phyloP scores from a whole-genome alignment of 78 protist genomes.

The Dictyostelium intermedium region DNA sequence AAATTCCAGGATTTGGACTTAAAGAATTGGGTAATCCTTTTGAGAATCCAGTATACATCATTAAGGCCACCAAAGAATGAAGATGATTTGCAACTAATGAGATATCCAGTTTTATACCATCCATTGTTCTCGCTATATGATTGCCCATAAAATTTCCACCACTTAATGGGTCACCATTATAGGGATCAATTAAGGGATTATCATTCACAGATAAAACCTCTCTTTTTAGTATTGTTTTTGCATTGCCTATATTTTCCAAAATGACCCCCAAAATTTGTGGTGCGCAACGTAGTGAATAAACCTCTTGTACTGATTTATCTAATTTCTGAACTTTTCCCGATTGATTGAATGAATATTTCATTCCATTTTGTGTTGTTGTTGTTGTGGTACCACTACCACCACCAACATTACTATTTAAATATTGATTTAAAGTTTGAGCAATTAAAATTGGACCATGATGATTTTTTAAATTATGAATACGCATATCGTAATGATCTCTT shows the following conservation, averaged over 20 bases:
- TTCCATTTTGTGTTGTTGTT: too few relatives aligned
- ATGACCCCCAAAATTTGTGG: conserved; percentile 9
- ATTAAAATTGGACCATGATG: conserved; percentile 11
- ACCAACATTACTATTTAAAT: background rate
- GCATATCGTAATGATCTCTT: background rate
- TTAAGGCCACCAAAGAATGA: background rate
- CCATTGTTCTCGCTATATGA: conserved; percentile 15
- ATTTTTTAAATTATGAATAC: background rate
- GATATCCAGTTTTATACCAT: background rate
- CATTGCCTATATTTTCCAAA: background rate
- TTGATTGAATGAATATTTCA: background rate
- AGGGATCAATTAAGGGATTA: conserved; percentile 8
- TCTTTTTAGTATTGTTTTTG: background rate
- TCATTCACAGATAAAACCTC: background rate
- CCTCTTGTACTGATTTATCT: conserved; percentile 6
- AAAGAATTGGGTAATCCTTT: background rate
- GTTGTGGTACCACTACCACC: background rate
- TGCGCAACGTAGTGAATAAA: conserved; percentile 14
- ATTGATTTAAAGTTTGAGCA: background rate
- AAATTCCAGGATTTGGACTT: background rate
- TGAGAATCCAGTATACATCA: background rate
- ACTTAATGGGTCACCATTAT: background rate
- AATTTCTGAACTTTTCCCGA: background rate
- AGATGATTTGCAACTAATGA: conserved; percentile 10
- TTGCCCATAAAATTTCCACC: conserved; percentile 37